Conservation (phyloP, 495 filamentous ascomycete genomes). For the Aspergillus conjunctus region DNA sequence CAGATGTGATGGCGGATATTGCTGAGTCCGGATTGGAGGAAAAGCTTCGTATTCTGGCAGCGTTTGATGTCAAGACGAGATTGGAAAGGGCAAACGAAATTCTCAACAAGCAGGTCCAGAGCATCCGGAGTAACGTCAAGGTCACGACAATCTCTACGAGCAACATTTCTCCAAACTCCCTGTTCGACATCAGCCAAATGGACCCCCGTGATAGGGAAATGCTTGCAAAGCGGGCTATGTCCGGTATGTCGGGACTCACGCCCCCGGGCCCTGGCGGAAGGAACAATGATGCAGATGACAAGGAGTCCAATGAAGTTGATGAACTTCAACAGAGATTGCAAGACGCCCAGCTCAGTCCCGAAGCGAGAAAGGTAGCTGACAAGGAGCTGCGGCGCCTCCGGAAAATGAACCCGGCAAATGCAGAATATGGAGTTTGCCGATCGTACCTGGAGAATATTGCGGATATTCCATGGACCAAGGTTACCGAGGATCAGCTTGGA, state of each 20-base stretch:
- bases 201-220: conserved; percentile 56
- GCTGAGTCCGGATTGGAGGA: conserved; percentile 84
- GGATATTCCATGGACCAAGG: conserved; percentile 90
- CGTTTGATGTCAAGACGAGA: conserved; percentile 73
- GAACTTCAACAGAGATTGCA: conserved; percentile 87
- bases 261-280: conserved; percentile 51
- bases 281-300: conserved; percentile 61
- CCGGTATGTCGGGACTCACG: conserved; percentile 53
- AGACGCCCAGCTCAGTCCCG: conserved; percentile 72
- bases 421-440: conserved; percentile 89
- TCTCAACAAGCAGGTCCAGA: conserved; percentile 73
- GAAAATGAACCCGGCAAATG: conserved; percentile 93
- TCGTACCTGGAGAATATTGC: conserved; percentile 95
- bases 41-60: conserved; percentile 78
- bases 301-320: conserved; percentile 81
- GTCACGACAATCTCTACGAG: conserved; percentile 70
- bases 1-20: conserved; percentile 94
- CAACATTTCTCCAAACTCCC: conserved; percentile 53
- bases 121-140: conserved; percentile 78
- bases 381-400: conserved; percentile 85
- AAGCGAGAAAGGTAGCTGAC: conserved; percentile 83
- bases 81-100: conserved; percentile 79
- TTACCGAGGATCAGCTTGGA: conserved; percentile 87
- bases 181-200: conserved; percentile 56
- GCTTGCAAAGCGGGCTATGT: conserved; percentile 52